Evolutionary conservation across 1,284 basidiomycete species (phyloP).

Genomic region (Athelia psychrophila): DNA sequence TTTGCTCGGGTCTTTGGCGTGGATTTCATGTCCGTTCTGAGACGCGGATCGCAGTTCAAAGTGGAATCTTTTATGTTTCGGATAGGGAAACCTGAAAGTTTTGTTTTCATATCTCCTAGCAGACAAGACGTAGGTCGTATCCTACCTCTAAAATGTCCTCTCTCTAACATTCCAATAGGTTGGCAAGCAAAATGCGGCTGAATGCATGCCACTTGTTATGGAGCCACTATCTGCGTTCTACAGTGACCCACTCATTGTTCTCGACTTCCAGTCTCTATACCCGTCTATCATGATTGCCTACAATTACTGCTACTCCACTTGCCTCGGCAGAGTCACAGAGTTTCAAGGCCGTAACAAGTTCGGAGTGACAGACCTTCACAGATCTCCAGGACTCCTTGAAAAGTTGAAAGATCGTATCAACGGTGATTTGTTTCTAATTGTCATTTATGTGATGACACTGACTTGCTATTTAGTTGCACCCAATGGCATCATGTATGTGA

Average conservation of each 20-base stretch:
- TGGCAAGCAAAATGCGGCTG: slow-evolving; percentile 94
- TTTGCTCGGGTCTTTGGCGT: slow-evolving; percentile 97
- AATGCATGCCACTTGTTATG: slow-evolving; percentile 92
- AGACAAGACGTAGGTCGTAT: slow-evolving; percentile 65
- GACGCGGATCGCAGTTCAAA: slow-evolving; percentile 95
- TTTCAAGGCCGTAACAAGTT: slow-evolving; percentile 91
- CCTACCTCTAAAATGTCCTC: neutral
- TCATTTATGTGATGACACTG: neutral
- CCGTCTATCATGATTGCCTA: slow-evolving; percentile 99
- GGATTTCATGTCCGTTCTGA: slow-evolving; percentile 95
- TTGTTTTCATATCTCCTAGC: slow-evolving; percentile 85
- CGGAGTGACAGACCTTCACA: slow-evolving; percentile 77
- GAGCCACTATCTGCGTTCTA: slow-evolving; percentile 94
- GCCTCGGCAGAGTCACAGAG: slow-evolving; percentile 81
- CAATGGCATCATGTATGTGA: slow-evolving; percentile 94
- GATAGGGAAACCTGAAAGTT: slow-evolving; percentile 96
- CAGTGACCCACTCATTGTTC: slow-evolving; percentile 85
- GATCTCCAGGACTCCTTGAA: slow-evolving; percentile 69
- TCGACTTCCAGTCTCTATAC: slow-evolving; percentile 96
- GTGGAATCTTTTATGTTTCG: slow-evolving; percentile 98
- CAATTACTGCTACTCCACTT: slow-evolving; percentile 97
- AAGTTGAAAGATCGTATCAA: slow-evolving; percentile 72
- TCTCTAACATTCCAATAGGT: slow-evolving; percentile 50
- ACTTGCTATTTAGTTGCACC: slow-evolving; percentile 71
- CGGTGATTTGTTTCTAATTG: slow-evolving; percentile 40